Percentiles rank a stretch among this genome's conserved stretches.
Evolutionary conservation across 345 rosid genomes (phyloP).

Genomic region (Populus ilicifolia): DNA sequence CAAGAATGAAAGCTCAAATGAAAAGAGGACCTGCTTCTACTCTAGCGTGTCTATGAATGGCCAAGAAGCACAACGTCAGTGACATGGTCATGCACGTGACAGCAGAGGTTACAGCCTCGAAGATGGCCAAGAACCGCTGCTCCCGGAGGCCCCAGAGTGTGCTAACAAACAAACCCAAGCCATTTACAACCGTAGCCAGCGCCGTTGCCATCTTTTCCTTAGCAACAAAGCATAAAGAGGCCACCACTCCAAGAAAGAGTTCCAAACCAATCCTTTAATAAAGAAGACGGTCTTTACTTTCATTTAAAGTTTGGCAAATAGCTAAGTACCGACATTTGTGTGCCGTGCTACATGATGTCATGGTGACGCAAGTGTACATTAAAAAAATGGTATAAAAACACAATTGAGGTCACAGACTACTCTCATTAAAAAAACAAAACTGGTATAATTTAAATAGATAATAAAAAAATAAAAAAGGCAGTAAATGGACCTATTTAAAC

Average conservation of each 20-base stretch:
- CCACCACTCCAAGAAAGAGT: neutral
- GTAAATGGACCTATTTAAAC: too few relatives aligned
- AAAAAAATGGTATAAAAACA: too few relatives aligned
- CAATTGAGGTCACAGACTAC: too few relatives aligned
- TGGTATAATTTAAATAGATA: too few relatives aligned
- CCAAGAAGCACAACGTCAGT: constrained; percentile 37
- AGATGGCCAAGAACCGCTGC: constrained; percentile 25
- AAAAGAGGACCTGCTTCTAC: constrained; percentile 27
- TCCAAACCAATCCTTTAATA: neutral
- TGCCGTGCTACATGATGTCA: too few relatives aligned
- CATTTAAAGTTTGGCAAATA: neutral
- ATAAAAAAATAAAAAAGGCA: too few relatives aligned
- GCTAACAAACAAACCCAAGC: constrained; percentile 27
- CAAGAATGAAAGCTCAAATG: constrained; percentile 11
- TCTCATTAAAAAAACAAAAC: too few relatives aligned
- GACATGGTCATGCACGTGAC: constrained; percentile 29
- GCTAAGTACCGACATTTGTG: neutral
- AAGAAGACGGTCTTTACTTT: neutral
- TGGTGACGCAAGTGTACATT: too few relatives aligned
- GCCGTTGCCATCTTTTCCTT: constrained; percentile 32
- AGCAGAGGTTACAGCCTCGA: constrained; percentile 32
- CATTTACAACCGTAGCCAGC: constrained; percentile 33
- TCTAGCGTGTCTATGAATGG: constrained; percentile 27
- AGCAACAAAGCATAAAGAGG: neutral
- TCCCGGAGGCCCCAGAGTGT: constrained; percentile 35